Conservation (phyloP, 139 green algal species). For the Chara braunii region DNA sequence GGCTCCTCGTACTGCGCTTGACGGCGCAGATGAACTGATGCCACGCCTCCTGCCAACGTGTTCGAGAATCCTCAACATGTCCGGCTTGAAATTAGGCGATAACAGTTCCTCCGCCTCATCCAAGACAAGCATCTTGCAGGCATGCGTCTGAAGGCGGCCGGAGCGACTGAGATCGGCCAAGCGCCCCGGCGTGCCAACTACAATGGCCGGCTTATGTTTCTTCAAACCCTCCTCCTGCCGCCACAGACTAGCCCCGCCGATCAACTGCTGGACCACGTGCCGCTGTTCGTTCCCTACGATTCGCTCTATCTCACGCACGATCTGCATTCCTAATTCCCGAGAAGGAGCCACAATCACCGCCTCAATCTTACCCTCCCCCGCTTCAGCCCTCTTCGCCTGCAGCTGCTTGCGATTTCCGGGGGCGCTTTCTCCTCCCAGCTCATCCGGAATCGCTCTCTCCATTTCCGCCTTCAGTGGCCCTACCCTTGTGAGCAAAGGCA, state of each 20-base stretch:
- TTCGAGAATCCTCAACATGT: conserved; percentile 65
- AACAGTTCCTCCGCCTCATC: conserved; percentile 84
- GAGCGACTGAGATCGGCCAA: conserved; percentile 67
- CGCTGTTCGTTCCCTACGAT: conserved; percentile 18
- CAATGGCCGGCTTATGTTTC: conserved; percentile 67
- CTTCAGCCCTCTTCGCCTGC: background rate
- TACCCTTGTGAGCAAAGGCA: conserved; percentile 63
- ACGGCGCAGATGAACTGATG: too few relatives aligned
- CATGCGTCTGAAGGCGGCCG: conserved; percentile 44
- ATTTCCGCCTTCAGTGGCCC: background rate
- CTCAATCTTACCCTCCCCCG: conserved; percentile 36
- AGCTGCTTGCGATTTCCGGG: conserved; percentile 14
- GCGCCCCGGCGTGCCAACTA: conserved; percentile 89
- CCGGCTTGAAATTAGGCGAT: conserved; percentile 61
- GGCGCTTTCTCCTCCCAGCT: conserved; percentile 51
- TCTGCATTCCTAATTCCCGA: conserved; percentile 90
- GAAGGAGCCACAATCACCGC: conserved; percentile 75
- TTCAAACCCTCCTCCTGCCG: conserved; percentile 68
- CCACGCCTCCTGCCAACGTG: conserved; percentile 56
- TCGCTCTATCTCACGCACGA: conserved; percentile 27
- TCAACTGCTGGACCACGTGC: conserved; percentile 80
- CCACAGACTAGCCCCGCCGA: conserved; percentile 79
- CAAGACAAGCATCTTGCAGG: conserved; percentile 53
- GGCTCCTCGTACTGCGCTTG: too few relatives aligned
- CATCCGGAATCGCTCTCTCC: background rate